Percentiles rank a stretch among this genome's conserved stretches.
phyloP scores from a whole-genome alignment of 2,329 filamentous ascomycete genomes.

The Chalaropsis ovoidea region DNA sequence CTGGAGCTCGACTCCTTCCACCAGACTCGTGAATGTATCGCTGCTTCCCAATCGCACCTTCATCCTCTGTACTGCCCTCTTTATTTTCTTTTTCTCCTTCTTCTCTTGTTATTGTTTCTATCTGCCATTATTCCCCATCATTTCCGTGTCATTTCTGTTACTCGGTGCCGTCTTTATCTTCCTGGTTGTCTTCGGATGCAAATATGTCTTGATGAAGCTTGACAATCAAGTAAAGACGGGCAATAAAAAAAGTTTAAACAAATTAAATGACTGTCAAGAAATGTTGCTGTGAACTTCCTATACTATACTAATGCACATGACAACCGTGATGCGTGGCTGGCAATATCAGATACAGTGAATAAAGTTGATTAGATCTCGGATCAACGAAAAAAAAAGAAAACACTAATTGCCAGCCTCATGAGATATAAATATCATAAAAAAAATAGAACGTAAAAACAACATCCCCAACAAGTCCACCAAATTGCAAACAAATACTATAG shows the following conservation, averaged over 20 bases:
- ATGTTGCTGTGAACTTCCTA: too few relatives aligned
- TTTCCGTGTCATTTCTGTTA: neutral
- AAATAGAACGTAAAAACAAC: neutral
- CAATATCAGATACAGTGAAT: too few relatives aligned
- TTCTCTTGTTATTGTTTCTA: slow-evolving; percentile 3
- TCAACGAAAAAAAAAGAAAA: neutral
- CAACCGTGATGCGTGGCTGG: too few relatives aligned
- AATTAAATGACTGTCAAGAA: neutral
- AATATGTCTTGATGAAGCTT: neutral
- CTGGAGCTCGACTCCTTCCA: neutral
- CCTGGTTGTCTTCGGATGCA: neutral
- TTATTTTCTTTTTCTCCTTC: slow-evolving; percentile 1
- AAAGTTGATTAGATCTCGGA: too few relatives aligned
- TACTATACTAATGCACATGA: too few relatives aligned
- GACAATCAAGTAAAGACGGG: neutral
- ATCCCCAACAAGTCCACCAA: neutral
- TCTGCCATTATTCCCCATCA: slow-evolving; percentile 6
- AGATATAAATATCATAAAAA: slow-evolving; percentile 8
- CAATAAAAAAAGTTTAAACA: slow-evolving; percentile 5
- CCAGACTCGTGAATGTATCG: neutral
- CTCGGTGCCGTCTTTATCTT: neutral
- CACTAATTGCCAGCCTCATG: neutral
- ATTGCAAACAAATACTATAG: neutral
- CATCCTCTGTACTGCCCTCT: neutral
- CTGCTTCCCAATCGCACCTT: neutral